These are phyloP conservation scores for Conticribra weissflogii DNA, from an alignment of 108 stramenopile species.

Conservation along the genomic window DNA sequence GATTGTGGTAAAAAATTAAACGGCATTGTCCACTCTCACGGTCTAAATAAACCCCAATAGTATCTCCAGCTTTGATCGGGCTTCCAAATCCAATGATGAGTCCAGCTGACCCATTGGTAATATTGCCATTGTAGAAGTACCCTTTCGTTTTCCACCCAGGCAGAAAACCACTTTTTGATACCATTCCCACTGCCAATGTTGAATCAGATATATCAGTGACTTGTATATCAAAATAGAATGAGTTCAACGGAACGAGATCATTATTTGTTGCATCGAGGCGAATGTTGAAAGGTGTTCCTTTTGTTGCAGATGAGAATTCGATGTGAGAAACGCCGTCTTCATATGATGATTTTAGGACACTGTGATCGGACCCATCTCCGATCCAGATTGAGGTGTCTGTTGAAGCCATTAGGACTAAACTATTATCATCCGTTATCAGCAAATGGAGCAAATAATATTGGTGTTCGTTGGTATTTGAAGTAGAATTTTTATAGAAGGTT, in stretches of 20 bases:
- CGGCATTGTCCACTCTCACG: not conserved
- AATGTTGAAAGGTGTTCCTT: constrained; percentile 37
- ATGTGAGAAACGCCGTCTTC: not conserved
- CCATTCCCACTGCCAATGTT: constrained; percentile 50
- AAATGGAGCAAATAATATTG: too few relatives aligned
- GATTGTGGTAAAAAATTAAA: constrained; percentile 58
- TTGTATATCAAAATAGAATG: constrained; percentile 26
- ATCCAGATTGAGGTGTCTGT: too few relatives aligned
- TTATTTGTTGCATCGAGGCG: constrained; percentile 15
- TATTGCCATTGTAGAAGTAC: constrained; percentile 70
- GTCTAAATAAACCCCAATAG: constrained; percentile 26
- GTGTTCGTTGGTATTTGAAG: too few relatives aligned
- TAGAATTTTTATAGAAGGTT: too few relatives aligned
- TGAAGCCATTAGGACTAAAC: too few relatives aligned
- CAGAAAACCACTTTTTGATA: constrained; percentile 33
- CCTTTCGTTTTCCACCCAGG: constrained; percentile 60
- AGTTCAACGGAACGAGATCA: not conserved
- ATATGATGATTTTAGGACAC: not conserved
- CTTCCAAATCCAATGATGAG: constrained; percentile 51
- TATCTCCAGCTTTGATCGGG: constrained; percentile 38
- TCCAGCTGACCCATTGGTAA: constrained; percentile 60
- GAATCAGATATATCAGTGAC: constrained; percentile 14
- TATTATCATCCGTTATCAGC: too few relatives aligned
- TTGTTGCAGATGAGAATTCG: constrained; percentile 17
- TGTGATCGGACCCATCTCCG: constrained; percentile 26